Evolutionary conservation across 768 basidiomycete genomes (phyloP).

Genomic region (Leucogyrophana mollusca): DNA sequence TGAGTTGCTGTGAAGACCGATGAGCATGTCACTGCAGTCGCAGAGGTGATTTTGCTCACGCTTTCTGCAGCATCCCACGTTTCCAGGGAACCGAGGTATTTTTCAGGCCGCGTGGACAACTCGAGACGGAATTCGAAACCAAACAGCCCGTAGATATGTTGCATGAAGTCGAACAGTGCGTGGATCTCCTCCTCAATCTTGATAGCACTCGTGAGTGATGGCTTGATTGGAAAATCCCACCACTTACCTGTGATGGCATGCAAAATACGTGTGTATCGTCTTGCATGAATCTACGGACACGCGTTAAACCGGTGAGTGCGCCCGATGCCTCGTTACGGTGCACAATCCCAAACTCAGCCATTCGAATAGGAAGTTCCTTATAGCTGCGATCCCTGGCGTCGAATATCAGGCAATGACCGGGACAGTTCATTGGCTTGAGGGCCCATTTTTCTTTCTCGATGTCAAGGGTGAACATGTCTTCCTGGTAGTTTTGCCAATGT

Average conservation of each 20-base stretch:
- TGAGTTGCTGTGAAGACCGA: slow-evolving; percentile 63
- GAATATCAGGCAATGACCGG: slow-evolving; percentile 94
- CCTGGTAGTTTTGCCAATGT: slow-evolving; percentile 97
- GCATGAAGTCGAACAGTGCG: slow-evolving; percentile 91
- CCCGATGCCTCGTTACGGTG: slow-evolving; percentile 97
- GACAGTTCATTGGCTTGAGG: slow-evolving; percentile 99
- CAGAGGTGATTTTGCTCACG: slow-evolving; percentile 38
- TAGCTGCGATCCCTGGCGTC: slow-evolving; percentile 92
- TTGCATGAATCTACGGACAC: slow-evolving; percentile 94
- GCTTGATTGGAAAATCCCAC: background rate
- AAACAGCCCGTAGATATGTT: slow-evolving; percentile 89
- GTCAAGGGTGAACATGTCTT: slow-evolving; percentile 95
- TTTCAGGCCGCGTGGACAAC: slow-evolving; percentile 94
- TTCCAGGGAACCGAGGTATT: slow-evolving; percentile 84
- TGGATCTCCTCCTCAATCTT: slow-evolving; percentile 83
- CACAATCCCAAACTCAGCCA: slow-evolving; percentile 98
- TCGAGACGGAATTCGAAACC: slow-evolving; percentile 94
- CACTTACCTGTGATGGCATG: slow-evolving; percentile 79
- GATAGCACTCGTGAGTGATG: background rate
- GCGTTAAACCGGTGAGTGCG: slow-evolving; percentile 87
- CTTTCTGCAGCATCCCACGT: slow-evolving; percentile 90
- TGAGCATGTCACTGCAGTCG: slow-evolving; percentile 2
- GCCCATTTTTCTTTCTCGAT: slow-evolving; percentile 96
- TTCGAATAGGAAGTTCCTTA: slow-evolving; percentile 92
- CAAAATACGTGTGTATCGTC: slow-evolving; percentile 99